These are phyloP conservation scores for Yamadazyma olivae DNA, from an alignment of 805 yeast species.

Conservation along the genomic window DNA sequence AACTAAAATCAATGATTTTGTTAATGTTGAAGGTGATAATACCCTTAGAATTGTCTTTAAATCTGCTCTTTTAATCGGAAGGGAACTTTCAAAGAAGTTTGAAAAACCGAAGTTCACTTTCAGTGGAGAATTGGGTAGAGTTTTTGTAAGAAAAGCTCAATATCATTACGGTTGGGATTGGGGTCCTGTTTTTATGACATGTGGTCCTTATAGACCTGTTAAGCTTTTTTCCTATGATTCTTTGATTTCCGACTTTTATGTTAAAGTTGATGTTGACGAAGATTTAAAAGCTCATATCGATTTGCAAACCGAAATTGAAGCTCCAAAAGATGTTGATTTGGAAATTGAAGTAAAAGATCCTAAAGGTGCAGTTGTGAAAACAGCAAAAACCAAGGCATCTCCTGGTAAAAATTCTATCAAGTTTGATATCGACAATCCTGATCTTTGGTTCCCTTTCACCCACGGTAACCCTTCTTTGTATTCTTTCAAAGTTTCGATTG, in stretches of 20 bases:
- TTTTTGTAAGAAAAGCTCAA: conserved; percentile 50
- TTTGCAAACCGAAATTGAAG: conserved; percentile 10
- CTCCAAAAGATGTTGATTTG: too few relatives aligned
- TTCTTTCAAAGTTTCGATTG: conserved; percentile 15
- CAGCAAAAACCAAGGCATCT: conserved; percentile 12
- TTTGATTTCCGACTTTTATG: conserved; percentile 16
- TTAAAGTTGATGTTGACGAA: conserved; percentile 13
- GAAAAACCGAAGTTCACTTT: conserved; percentile 28
- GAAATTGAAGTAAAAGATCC: background rate
- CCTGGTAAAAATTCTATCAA: conserved; percentile 12
- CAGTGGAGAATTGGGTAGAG: conserved; percentile 44
- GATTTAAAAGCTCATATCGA: conserved; percentile 10
- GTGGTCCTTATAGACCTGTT: conserved; percentile 44
- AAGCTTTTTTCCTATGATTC: conserved; percentile 19
- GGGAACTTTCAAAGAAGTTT: conserved; percentile 26
- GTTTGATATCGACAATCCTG: conserved; percentile 19
- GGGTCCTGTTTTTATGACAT: conserved; percentile 46
- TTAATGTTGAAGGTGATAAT: conserved; percentile 19
- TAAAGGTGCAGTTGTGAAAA: background rate
- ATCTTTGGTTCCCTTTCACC: conserved; percentile 41
- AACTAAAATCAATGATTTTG: conserved; percentile 20
- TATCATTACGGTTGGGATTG: conserved; percentile 60
- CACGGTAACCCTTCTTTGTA: conserved; percentile 37
- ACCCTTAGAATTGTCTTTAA: conserved; percentile 32
- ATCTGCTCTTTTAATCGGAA: conserved; percentile 33